Evolutionary conservation across 2,329 filamentous ascomycete species (phyloP).

Genomic region (Aspergillus arachidicola): DNA sequence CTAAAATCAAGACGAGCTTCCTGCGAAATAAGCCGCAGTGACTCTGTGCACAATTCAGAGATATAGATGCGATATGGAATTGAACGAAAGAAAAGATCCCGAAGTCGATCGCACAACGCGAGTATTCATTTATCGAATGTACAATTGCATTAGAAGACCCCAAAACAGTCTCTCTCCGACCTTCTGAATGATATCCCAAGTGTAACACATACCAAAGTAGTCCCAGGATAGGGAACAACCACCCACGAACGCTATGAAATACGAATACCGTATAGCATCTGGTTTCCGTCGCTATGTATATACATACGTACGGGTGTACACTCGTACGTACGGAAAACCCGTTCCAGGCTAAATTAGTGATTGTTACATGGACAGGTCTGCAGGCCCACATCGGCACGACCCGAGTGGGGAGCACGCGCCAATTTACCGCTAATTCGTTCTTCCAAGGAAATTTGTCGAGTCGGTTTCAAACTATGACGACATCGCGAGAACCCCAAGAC

Average conservation of each 20-base stretch:
- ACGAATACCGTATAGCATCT: neutral
- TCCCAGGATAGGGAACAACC: neutral
- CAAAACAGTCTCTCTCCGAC: too few relatives aligned
- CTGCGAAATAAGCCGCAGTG: neutral
- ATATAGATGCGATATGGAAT: neutral
- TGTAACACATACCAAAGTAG: neutral
- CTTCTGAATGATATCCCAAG: neutral
- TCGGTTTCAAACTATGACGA: slow-evolving; percentile 2
- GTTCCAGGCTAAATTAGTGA: slow-evolving; percentile 3
- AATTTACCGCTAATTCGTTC: neutral
- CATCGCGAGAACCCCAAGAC: neutral
- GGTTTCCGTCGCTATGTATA: neutral
- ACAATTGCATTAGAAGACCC: too few relatives aligned
- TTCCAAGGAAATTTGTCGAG: slow-evolving; percentile 3
- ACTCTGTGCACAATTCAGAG: neutral
- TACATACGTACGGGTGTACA: neutral
- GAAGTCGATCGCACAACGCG: neutral
- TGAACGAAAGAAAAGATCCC: neutral
- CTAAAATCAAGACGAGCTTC: neutral
- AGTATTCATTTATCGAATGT: neutral
- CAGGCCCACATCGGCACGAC: slow-evolving; percentile 24
- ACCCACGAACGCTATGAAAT: neutral
- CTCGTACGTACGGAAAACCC: neutral
- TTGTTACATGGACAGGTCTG: slow-evolving; percentile 1
- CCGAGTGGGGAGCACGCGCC: slow-evolving; percentile 15